Percentiles rank a stretch among this genome's conserved stretches.
These are phyloP conservation scores for Flaveria linearis DNA, from an alignment of 129 eudicot species.

Conservation along the genomic window DNA sequence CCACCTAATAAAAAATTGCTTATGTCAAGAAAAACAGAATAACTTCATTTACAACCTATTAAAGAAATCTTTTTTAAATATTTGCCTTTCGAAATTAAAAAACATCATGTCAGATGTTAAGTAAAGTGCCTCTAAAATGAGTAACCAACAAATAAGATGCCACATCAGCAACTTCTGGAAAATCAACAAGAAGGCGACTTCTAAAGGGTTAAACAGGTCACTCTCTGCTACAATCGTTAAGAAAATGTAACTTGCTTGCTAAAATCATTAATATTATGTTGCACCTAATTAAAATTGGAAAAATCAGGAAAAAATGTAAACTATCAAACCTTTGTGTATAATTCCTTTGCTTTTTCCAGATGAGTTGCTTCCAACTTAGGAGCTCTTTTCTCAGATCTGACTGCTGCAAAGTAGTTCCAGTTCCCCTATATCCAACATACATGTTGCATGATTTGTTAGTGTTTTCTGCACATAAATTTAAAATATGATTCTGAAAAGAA, in stretches of 20 bases:
- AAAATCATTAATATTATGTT: neutral
- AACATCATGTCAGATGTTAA: neutral
- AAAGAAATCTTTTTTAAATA: neutral
- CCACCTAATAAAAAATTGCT: neutral
- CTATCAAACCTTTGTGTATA: slow-evolving; percentile 66
- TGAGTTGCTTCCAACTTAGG: slow-evolving; percentile 94
- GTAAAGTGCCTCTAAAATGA: neutral
- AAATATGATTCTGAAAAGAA: neutral
- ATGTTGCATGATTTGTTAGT: slow-evolving; percentile 26
- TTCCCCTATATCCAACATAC: slow-evolving; percentile 63
- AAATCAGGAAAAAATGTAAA: neutral
- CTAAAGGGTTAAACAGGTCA: neutral
- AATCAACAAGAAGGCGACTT: neutral
- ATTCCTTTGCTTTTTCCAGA: slow-evolving; percentile 93
- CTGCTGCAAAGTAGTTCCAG: slow-evolving; percentile 97
- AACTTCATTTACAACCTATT: neutral
- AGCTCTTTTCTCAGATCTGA: slow-evolving; percentile 80
- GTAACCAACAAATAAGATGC: neutral
- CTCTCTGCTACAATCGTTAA: neutral
- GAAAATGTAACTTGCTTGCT: neutral
- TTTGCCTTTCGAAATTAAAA: neutral
- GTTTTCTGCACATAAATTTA: neutral
- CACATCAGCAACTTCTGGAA: neutral
- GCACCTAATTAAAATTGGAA: neutral
- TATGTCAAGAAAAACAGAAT: neutral